Evolutionary conservation across 441 rosid genomes (phyloP).

Genomic region (Pelargonium fulgidum): DNA sequence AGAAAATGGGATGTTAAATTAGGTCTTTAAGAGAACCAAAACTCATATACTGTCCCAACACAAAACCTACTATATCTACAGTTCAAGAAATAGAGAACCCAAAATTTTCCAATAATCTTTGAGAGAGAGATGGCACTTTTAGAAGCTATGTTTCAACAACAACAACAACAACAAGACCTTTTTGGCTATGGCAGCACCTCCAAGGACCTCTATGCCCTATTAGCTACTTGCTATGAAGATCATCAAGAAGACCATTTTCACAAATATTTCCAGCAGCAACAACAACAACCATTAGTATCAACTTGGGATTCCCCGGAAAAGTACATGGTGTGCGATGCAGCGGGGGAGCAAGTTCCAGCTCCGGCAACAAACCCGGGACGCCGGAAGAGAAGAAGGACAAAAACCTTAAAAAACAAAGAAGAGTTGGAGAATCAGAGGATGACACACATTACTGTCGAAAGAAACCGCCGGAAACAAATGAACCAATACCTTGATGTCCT

Average conservation of each 20-base stretch:
- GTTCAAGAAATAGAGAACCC: too few species aligned
- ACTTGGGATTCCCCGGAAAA: neutral
- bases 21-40: too few species aligned
- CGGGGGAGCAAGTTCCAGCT: neutral
- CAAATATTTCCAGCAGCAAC: too few species aligned
- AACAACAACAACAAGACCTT: neutral
- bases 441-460: conserved; percentile 24
- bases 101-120: too few species aligned
- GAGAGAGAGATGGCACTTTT: neutral
- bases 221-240: neutral
- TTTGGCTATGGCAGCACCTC: neutral
- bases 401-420: conserved; percentile 16
- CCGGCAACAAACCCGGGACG: conserved; percentile 9
- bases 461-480: conserved; percentile 26
- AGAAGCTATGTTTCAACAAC: conserved; percentile 17
- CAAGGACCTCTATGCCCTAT: conserved; percentile 3
- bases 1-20: too few species aligned
- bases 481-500: conserved; percentile 21
- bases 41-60: too few species aligned
- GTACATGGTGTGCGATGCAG: neutral
- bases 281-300: too few species aligned
- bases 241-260: conserved; percentile 2
- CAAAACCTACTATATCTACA: too few species aligned
- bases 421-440: conserved; percentile 24
- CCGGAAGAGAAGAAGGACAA: conserved; percentile 8